Conservation (phyloP, 2,329 filamentous ascomycete genomes). For the Colletotrichum plurivorum region DNA sequence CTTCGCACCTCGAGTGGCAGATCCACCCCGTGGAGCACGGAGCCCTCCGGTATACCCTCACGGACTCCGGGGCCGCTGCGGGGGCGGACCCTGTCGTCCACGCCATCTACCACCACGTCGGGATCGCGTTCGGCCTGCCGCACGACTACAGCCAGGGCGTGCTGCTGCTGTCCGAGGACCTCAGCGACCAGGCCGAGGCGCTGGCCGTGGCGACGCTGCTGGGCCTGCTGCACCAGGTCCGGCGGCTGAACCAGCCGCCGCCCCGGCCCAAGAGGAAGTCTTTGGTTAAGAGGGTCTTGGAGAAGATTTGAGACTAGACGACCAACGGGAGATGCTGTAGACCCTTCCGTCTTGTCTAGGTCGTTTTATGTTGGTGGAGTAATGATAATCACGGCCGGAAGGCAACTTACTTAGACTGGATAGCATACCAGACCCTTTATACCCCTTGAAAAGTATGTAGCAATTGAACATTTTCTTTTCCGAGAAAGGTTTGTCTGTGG, state of each 20-base stretch:
- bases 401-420: too few relatives aligned
- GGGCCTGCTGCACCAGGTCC: slow-evolving; percentile 23
- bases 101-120: slow-evolving; percentile 42
- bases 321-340: neutral
- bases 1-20: slow-evolving; percentile 31
- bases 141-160: slow-evolving; percentile 40
- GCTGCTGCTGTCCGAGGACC: slow-evolving; percentile 24
- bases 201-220: slow-evolving; percentile 24
- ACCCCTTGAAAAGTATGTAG: too few relatives aligned
- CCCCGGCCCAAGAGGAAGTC: slow-evolving; percentile 24
- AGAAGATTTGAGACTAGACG: slow-evolving; percentile 39
- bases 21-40: slow-evolving; percentile 28
- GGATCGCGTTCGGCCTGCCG: slow-evolving; percentile 28
- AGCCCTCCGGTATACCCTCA: slow-evolving; percentile 33
- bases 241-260: slow-evolving; percentile 24
- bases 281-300: slow-evolving; percentile 14
- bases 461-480: too few relatives aligned
- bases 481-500: too few relatives aligned
- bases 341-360: neutral
- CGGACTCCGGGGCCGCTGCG: slow-evolving; percentile 1
- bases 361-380: neutral
- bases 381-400: too few relatives aligned
- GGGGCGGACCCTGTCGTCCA: slow-evolving; percentile 12
- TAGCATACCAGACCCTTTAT: too few relatives aligned
- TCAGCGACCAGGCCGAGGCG: slow-evolving; percentile 18